A percentile compares a stretch with the other conserved stretches of the same genome.
These are phyloP conservation scores for Aspergillus latus DNA, from an alignment of 2,329 filamentous ascomycete species.

Conservation along the genomic window DNA sequence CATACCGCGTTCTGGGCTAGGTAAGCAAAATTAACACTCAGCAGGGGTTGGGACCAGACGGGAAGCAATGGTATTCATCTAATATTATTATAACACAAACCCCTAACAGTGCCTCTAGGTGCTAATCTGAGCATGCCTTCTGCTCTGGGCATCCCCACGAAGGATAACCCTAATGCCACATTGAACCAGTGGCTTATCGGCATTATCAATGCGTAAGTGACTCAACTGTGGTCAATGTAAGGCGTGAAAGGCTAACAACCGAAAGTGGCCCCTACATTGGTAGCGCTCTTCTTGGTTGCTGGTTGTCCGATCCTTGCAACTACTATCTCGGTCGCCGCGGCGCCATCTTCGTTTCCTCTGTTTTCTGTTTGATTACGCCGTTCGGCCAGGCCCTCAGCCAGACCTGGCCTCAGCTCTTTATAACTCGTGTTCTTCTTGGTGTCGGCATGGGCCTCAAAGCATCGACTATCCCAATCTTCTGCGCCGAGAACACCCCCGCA, in stretches of 20 bases:
- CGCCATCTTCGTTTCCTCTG: constrained; percentile 62
- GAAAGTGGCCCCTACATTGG: constrained; percentile 54
- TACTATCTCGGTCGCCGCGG: constrained; percentile 60
- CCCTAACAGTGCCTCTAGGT: constrained; percentile 36
- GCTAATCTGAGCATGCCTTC: constrained; percentile 54
- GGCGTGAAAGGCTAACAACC: not conserved
- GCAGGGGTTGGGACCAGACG: constrained; percentile 36
- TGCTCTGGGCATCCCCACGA: constrained; percentile 47
- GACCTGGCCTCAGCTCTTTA: constrained; percentile 59
- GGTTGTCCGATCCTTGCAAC: constrained; percentile 67
- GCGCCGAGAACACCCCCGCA: constrained; percentile 57
- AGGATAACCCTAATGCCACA: constrained; percentile 38
- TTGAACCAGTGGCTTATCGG: constrained; percentile 63
- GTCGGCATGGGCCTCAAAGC: constrained; percentile 63
- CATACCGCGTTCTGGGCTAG: not conserved
- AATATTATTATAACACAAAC: not conserved
- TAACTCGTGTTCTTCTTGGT: constrained; percentile 58
- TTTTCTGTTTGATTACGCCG: constrained; percentile 66
- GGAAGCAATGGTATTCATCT: constrained; percentile 30
- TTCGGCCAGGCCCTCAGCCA: constrained; percentile 64
- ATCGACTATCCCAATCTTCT: constrained; percentile 57
- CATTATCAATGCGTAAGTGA: constrained; percentile 56
- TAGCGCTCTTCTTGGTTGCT: constrained; percentile 58
- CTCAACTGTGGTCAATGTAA: constrained; percentile 6
- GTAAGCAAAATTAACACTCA: not conserved